Percentiles rank a stretch among this genome's conserved stretches.
Conservation (phyloP, 2,329 filamentous ascomycete species). For the Metarhizium guizhouense region DNA sequence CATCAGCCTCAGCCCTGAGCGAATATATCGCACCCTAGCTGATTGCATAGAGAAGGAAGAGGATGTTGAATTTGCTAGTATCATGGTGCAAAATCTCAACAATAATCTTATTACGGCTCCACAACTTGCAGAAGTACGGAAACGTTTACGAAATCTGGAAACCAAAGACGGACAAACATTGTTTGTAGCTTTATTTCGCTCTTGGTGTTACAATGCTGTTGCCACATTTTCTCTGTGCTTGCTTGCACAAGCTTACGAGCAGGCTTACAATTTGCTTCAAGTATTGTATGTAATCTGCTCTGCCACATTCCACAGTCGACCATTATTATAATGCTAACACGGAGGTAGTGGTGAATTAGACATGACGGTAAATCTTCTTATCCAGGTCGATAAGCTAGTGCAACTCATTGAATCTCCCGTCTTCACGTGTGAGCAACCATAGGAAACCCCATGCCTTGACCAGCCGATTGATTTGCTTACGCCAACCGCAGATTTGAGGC, state of each 20-base stretch:
- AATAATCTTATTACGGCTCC: slow-evolving; percentile 98
- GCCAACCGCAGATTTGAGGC: slow-evolving; percentile 61
- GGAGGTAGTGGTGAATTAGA: slow-evolving; percentile 76
- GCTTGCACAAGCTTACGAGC: slow-evolving; percentile 93
- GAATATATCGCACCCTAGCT: slow-evolving; percentile 90
- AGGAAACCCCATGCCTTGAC: background rate
- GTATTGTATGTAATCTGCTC: slow-evolving; percentile 63
- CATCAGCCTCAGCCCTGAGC: slow-evolving; percentile 82
- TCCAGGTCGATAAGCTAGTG: slow-evolving; percentile 97
- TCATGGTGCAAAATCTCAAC: slow-evolving; percentile 99
- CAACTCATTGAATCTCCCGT: slow-evolving; percentile 95
- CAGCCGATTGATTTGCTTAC: background rate
- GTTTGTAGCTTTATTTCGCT: slow-evolving; percentile 88
- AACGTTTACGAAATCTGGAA: slow-evolving; percentile 82
- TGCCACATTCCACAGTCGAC: background rate
- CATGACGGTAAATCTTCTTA: slow-evolving; percentile 98
- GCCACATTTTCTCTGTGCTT: slow-evolving; percentile 94
- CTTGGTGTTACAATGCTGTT: slow-evolving; percentile 98
- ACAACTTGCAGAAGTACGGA: slow-evolving; percentile 82
- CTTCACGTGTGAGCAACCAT: slow-evolving; percentile 69
- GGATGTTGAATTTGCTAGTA: slow-evolving; percentile 96
- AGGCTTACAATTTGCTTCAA: slow-evolving; percentile 90
- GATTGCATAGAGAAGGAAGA: slow-evolving; percentile 97
- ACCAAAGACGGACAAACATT: slow-evolving; percentile 92
- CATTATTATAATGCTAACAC: slow-evolving; percentile 4